phyloP scores from a whole-genome alignment of 176 grass and related monocot species.

The Zea luxurians region DNA sequence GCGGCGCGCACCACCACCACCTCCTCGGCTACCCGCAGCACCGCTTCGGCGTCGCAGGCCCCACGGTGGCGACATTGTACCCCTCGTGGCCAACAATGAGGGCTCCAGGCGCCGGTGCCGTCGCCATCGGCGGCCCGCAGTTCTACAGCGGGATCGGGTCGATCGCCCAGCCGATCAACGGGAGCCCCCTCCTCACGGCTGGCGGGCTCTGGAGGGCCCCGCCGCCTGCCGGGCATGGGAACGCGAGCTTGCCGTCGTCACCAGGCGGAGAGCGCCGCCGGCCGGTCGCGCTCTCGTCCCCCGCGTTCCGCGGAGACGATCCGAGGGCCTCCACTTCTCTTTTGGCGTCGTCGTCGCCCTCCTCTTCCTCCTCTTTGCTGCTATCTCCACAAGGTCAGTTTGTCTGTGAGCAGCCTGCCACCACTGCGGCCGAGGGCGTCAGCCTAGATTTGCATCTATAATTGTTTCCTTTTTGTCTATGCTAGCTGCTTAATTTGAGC shows the following conservation, averaged over 20 bases:
- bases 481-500: too few species aligned
- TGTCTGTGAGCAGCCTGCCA: constrained; percentile 52
- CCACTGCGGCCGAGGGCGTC: constrained; percentile 54
- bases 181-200: constrained; percentile 53
- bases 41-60: constrained; percentile 42
- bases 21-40: constrained; percentile 67
- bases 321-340: constrained; percentile 34
- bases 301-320: constrained; percentile 47
- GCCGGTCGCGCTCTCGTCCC: constrained; percentile 24
- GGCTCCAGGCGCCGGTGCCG: constrained; percentile 8
- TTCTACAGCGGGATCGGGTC: constrained; percentile 68
- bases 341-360: background rate
- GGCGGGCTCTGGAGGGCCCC: constrained; percentile 58
- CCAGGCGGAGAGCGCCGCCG: constrained; percentile 42
- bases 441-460: constrained; percentile 99
- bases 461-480: constrained; percentile 28
- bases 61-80: constrained; percentile 39
- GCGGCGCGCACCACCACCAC: constrained; percentile 54
- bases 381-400: constrained; percentile 64
- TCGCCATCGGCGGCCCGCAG: constrained; percentile 34
- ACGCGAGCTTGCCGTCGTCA: constrained; percentile 6
- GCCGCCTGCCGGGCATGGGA: constrained; percentile 28
- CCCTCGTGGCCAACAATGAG: constrained; percentile 43
- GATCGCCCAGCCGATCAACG: constrained; percentile 66
- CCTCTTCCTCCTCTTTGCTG: constrained; percentile 46